phyloP scores from a whole-genome alignment of 2,329 filamentous ascomycete genomes.

The Hymenoscyphus infarciens region DNA sequence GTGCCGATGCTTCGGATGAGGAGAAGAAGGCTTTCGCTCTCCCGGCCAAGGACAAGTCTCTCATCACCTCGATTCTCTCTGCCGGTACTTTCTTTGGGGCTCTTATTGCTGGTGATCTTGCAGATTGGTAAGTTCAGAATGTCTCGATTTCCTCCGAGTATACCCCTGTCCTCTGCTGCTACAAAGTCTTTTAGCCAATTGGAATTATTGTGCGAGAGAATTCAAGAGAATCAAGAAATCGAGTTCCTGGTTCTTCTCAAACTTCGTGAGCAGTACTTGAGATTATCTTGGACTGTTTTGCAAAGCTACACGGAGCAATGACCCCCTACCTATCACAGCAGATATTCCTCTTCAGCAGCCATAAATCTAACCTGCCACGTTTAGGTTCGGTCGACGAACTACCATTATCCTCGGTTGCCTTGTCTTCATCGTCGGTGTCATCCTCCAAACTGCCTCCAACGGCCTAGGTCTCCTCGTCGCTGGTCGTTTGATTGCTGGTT shows the following conservation, averaged over 20 bases:
- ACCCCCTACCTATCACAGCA: background rate
- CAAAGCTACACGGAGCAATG: constrained; percentile 32
- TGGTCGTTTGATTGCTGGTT: constrained; percentile 70
- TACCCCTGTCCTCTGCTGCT: too few relatives aligned
- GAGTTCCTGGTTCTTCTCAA: too few relatives aligned
- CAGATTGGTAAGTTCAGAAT: constrained; percentile 50
- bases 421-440: constrained; percentile 66
- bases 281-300: background rate
- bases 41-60: constrained; percentile 40
- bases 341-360: background rate
- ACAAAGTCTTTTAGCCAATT: too few relatives aligned
- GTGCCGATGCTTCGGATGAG: constrained; percentile 14
- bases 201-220: too few relatives aligned
- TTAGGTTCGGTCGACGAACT: constrained; percentile 57
- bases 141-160: too few relatives aligned
- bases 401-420: constrained; percentile 58
- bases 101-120: constrained; percentile 71
- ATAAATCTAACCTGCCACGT: background rate
- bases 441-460: constrained; percentile 63
- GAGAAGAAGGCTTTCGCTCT: constrained; percentile 34
- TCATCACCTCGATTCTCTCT: constrained; percentile 54
- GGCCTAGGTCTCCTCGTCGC: constrained; percentile 42
- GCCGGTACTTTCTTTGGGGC: constrained; percentile 79
- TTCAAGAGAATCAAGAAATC: too few relatives aligned
- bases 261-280: too few relatives aligned